Evolutionary conservation across 768 basidiomycete species (phyloP), one percentile per base, ranked within the genome.

Genomic region (Suillus sp.): DNA sequence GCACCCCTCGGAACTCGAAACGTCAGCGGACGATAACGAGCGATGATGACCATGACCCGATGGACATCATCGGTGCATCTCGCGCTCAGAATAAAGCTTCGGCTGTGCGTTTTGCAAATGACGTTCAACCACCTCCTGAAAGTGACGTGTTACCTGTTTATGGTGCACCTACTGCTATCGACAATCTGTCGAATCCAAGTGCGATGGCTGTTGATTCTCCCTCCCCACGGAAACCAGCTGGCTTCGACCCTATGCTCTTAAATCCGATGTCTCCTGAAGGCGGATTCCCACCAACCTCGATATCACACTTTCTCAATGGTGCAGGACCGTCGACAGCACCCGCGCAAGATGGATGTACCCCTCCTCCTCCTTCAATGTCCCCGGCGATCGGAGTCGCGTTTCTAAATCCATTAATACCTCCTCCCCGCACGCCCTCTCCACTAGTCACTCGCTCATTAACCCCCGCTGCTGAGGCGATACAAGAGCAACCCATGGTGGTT

Each of bases 21-120:
- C 82, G 91, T 35, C 79, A 80, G 11, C 83, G 79, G 72, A 82
- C 83, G 11, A 45, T 67, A 40, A 67, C 76, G 5, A 80, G 78
- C 13, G 79, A 81, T 43, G 81, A 83, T 32, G 83, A 81, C n/a
- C 74, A 71, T 4, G 86, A 84, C 68, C 81, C 83, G 3, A 67
- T 85, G 62, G 80, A 86, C 68, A 70, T 83, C 18, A 68, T 64
- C 13, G 71, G 66, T 35, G 64, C 71, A n/a, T 16, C 56, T 20
- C 14, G 27, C 35, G 57, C 57, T 37, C 78, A 79, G 38, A 42
- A 74, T 70, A 66, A 70, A 65, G 69, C 71, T 0, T 72, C 77
- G 27, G 69, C 72, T 11, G 87, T 89, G 14, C 83, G 84, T 48
- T 89, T 90, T 64, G 83, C 79, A 0, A 71, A 80, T 37, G 71